Percentiles rank a stretch among this genome's conserved stretches.
Evolutionary conservation across 1,284 basidiomycete genomes (phyloP).

Genomic region (Veloboletus limbatus): DNA sequence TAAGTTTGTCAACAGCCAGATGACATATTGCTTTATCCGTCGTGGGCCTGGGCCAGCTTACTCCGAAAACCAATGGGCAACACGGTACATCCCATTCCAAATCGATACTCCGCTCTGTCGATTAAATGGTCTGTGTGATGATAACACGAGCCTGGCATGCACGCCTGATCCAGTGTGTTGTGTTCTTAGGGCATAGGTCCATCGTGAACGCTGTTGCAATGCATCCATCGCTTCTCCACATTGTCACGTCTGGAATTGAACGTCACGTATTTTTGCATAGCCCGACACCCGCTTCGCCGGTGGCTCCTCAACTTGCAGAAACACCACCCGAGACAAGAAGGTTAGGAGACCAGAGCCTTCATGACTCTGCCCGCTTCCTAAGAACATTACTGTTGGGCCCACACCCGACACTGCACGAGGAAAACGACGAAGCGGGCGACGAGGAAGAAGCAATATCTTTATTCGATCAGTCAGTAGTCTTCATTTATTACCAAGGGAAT

Average conservation of each 20-base stretch:
- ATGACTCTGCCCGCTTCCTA: slow-evolving; percentile 35
- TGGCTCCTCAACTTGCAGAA: slow-evolving; percentile 38
- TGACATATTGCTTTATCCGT: slow-evolving; percentile 9
- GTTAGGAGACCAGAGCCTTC: slow-evolving; percentile 32
- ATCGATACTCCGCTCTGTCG: slow-evolving; percentile 55
- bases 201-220: slow-evolving; percentile 72
- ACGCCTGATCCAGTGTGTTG: slow-evolving; percentile 6
- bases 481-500: slow-evolving; percentile 8
- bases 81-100: slow-evolving; percentile 52
- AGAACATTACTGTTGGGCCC: slow-evolving; percentile 33
- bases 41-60: slow-evolving; percentile 45
- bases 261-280: slow-evolving; percentile 67
- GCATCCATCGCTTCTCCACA: slow-evolving; percentile 65
- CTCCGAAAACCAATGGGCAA: slow-evolving; percentile 34
- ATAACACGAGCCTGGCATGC: slow-evolving; percentile 1
- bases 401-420: slow-evolving; percentile 28
- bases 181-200: slow-evolving; percentile 59
- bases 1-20: slow-evolving; percentile 24
- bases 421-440: slow-evolving; percentile 37
- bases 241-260: slow-evolving; percentile 71
- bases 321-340: slow-evolving; percentile 49
- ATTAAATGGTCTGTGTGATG: slow-evolving; percentile 46
- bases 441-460: slow-evolving; percentile 42
- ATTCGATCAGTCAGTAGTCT: slow-evolving; percentile 48
- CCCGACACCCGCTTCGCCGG: slow-evolving; percentile 52